Evolutionary conservation across 306 rosid species (phyloP).

Genomic region (Rosa lucieae): DNA sequence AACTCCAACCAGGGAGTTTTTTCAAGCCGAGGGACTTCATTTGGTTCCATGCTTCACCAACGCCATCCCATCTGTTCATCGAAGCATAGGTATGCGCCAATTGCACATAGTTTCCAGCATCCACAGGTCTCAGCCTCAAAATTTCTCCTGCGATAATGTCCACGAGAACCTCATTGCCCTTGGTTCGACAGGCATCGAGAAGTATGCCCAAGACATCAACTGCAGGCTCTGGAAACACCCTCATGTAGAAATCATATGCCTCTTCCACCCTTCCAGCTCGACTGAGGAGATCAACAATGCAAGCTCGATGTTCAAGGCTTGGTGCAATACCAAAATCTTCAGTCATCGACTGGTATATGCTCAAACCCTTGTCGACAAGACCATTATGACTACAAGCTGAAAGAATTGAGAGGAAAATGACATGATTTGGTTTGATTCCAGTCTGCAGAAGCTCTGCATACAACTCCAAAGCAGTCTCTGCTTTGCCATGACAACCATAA

Average conservation of each 20-base stretch:
- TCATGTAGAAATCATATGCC: slow-evolving; percentile 58
- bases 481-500: slow-evolving; percentile 71
- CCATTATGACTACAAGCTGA: slow-evolving; percentile 82
- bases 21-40: slow-evolving; percentile 77
- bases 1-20: slow-evolving; percentile 86
- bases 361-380: slow-evolving; percentile 58
- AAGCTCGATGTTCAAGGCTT: slow-evolving; percentile 67
- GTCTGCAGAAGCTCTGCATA: slow-evolving; percentile 51
- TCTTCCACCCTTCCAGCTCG: slow-evolving; percentile 73
- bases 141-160: slow-evolving; percentile 51
- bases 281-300: slow-evolving; percentile 69
- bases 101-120: slow-evolving; percentile 70
- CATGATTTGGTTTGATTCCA: slow-evolving; percentile 62
- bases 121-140: slow-evolving; percentile 46
- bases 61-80: slow-evolving; percentile 70
- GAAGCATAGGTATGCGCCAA: slow-evolving; percentile 67
- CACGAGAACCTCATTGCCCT: slow-evolving; percentile 48
- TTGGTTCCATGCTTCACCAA: slow-evolving; percentile 64
- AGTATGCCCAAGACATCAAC: slow-evolving; percentile 65
- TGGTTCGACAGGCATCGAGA: slow-evolving; percentile 62
- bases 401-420: slow-evolving; percentile 68
- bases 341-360: slow-evolving; percentile 60
- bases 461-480: slow-evolving; percentile 54
- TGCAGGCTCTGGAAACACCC: slow-evolving; percentile 39
- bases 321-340: slow-evolving; percentile 60